These are phyloP conservation scores for Tylopilus cervinicoccineus DNA, from an alignment of 768 basidiomycete species.

Conservation along the genomic window DNA sequence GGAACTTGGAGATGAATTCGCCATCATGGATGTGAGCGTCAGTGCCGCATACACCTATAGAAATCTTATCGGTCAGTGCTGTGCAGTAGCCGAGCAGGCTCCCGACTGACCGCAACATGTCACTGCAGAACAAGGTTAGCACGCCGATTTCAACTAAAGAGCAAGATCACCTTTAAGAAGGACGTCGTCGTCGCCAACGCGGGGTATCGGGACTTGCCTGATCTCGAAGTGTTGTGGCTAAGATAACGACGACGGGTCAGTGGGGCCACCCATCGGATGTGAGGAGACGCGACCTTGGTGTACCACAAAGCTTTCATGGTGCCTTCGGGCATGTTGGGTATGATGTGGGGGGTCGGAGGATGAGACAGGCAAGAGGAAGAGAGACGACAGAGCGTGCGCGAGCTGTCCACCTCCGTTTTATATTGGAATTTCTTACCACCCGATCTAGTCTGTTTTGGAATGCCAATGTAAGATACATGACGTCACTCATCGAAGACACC, in stretches of 20 bases:
- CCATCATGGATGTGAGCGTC: slow-evolving; percentile 64
- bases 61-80: not conserved
- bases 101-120: slow-evolving; percentile 38
- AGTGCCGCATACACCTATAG: slow-evolving; percentile 52
- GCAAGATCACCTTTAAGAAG: slow-evolving; percentile 59
- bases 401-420: slow-evolving; percentile 15
- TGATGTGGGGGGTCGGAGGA: not conserved
- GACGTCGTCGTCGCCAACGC: slow-evolving; percentile 64
- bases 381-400: not conserved
- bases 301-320: slow-evolving; percentile 78
- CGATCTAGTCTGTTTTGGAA: slow-evolving; percentile 18
- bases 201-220: slow-evolving; percentile 63
- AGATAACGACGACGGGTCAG: slow-evolving; percentile 14
- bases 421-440: slow-evolving; percentile 10
- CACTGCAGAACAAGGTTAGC: slow-evolving; percentile 28
- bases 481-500: slow-evolving; percentile 15
- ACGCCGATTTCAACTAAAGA: not conserved
- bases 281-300: slow-evolving; percentile 43
- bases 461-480: slow-evolving; percentile 19
- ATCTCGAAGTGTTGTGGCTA: slow-evolving; percentile 67
- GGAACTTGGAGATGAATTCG: slow-evolving; percentile 65
- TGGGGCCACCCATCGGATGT: not conserved
- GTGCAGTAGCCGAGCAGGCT: not conserved
- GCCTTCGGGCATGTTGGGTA: slow-evolving; percentile 46
- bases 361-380: slow-evolving; percentile 2